Base-by-base conservation (phyloP, 2,329 filamentous ascomycete species). In the Meredithiella fracta region DNA sequence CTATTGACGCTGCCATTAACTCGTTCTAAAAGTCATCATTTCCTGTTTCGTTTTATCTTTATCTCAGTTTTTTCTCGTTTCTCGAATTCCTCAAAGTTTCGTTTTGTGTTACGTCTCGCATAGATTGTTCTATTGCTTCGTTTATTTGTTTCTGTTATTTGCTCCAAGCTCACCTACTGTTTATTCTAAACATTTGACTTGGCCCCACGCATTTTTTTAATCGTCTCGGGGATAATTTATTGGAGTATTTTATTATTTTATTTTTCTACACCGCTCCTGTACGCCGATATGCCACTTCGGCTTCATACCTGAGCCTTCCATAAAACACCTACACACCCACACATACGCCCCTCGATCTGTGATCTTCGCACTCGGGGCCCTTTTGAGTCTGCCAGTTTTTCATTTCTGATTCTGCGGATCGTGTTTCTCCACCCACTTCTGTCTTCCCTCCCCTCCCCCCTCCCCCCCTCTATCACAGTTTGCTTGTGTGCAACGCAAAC, bases 401-500 rank as follows among this genome's bases (percentile, higher is more conserved):
- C 47, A 26, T 51, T 51, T 25, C 15, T 29, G 20, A 15, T 29
- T 25, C 26, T 51, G 25, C 47, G 26, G 47, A 51, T 51, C 23
- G 23, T 29, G 25, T 9, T 15, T 38, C 15, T 38, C 29, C 55
- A 44, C 51, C 38, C 22, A 47, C 31, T 31, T 50, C 51, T 42
- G 17, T 23, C 7, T 42, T 50, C 44, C 47, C n/a, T 49, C 20
- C 37, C 31, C 42, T 38, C 47, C 29, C 38, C 38, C 23, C 38
- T 40, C 15, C 51, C 15, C 44, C 42, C 47, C 34, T 8, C 40
- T 5, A 44, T 49, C 23, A 54, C 29, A 29, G 34, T 23, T 40
- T 51, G 51, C 29, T 22, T 51, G 42, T 53, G 54, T 56, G 47
- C 26, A 42, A 53, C 51, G 50, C 50, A 52, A 52, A 52, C 50